Evolutionary conservation across 2,329 filamentous ascomycete species (phyloP), one percentile per base, ranked within the genome.

Genomic region (Cadophora gregata): DNA sequence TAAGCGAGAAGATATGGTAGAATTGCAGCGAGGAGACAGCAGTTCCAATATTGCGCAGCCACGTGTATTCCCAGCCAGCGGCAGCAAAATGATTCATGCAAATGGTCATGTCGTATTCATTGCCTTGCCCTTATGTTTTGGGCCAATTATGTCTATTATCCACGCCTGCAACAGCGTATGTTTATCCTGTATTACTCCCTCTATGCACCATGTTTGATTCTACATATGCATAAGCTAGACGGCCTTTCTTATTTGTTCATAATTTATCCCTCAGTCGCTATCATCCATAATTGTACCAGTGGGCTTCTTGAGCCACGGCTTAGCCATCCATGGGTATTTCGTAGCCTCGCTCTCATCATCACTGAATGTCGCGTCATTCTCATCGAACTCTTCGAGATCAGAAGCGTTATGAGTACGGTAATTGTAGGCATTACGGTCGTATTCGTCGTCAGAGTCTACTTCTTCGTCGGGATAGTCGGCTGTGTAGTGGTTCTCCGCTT

Each of bases 401-500:
- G 74, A 76, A 8, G 74, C 69, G 60, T 75, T 74, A 14, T 67
- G 67, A 19, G 80, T 85, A 51, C 83, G 81, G 73, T 84, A 88
- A 38, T 80, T 78, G 74, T 89, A 89, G 1, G 86, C 76, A 63
- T 86, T 83, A 10, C 81, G 80, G 51, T 82, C 85, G 68, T 83
- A 86, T 76, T 90, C 88, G 70, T 91, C 88, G 72, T 93, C 90
- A 19, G 87, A 89, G 53, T 87, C 89, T 16, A 93, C 84, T 76
- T 94, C 91, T 63, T 94, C 91, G 69, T 94, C 91, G 0, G 91
- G 91, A 72, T 94, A 94, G 76, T 94, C 91, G 63, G 90, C 89
- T 3, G 88, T 88, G 75, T 93, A 93, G 78, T 93, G 89, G 73
- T 93, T 90, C 76, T 94, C 91, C 42, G 91, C 90, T 89, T 67